Evolutionary conservation across 2,329 filamentous ascomycete genomes (phyloP), one percentile per base, ranked within the genome.

Genomic region (Knufia petricola): DNA sequence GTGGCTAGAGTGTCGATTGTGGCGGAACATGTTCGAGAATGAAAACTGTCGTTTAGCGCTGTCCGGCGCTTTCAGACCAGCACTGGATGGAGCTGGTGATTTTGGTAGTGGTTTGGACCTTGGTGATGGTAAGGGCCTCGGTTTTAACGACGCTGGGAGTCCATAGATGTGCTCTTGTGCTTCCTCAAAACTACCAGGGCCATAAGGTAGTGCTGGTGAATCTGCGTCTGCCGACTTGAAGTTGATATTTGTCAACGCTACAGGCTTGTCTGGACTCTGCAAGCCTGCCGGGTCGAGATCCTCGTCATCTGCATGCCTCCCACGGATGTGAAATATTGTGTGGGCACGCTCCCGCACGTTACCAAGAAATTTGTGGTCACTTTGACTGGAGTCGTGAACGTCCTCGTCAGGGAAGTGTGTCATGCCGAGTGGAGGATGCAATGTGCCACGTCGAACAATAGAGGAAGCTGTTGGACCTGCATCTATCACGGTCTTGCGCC

Each of bases 341-440:
- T 65, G 64, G 4, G 66, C 60, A 8, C 66, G 66, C 23, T 61
- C 63, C 21, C 66, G 65, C 19, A 68, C 58, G 15, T 59, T 65
- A 34, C 63, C 60, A 17, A 71, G 58, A 50, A 71, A 63, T 46
- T 48, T 49, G 20, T 52, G 42, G 4, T 54, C 38, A 31, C 26
- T 34, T 19, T 54, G 47, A 13, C 55, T 54, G 15, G 58, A 68
- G 44, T 77, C 64, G 39, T 52, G 54, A 19, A 40, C 70, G 67
- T 52, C 64, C 17, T 82, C 77, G 15, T 76, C 75, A 0, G 88
- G 87, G 61, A 95, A 86, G 30, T 79, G 80, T 0, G 87, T 85
- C 86, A 95, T 94, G 41, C 90, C 90, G 7, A 95, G 69, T 0
- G 88, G 88, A 1, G 85, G 86, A 61, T 92, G 85, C 0, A 74